A percentile compares a stretch with the other conserved stretches of the same genome.
Evolutionary conservation across 331 rosid species (phyloP).

Genomic region (Quercus tomentella): DNA sequence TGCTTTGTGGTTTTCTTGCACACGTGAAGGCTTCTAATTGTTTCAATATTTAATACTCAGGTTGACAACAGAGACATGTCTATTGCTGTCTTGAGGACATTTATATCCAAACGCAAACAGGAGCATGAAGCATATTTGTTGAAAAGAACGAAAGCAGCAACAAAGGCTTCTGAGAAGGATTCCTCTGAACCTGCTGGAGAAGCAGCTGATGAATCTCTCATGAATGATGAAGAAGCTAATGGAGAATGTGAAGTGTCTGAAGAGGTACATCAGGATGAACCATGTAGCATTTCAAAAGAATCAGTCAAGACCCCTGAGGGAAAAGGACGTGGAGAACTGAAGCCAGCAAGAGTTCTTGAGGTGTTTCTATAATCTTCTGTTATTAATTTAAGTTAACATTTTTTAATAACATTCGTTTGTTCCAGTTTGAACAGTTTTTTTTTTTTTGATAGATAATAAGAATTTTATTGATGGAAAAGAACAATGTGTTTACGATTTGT

Average conservation of each 20-base stretch:
- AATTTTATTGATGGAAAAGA: too few relatives aligned
- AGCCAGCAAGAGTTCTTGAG: constrained; percentile 93
- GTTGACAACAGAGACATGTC: constrained; percentile 95
- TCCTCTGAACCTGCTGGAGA: constrained; percentile 40
- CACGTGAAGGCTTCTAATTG: neutral
- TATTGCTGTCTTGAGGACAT: constrained; percentile 86
- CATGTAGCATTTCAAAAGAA: constrained; percentile 38
- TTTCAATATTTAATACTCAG: constrained; percentile 41
- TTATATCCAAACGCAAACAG: constrained; percentile 57
- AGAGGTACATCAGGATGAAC: constrained; percentile 44
- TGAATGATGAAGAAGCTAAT: constrained; percentile 39
- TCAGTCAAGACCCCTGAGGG: constrained; percentile 40
- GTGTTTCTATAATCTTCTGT: constrained; percentile 27
- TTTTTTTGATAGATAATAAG: too few relatives aligned
- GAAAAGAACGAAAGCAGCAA: constrained; percentile 46
- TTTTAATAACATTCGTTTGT: neutral
- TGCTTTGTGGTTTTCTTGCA: neutral
- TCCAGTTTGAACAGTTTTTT: neutral
- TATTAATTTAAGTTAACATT: neutral
- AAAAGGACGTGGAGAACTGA: constrained; percentile 49
- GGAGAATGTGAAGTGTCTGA: constrained; percentile 44
- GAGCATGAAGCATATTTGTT: constrained; percentile 61
- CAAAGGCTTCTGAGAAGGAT: constrained; percentile 38
- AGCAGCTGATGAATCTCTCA: constrained; percentile 27
- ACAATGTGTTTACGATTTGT: too few relatives aligned